phyloP scores from a whole-genome alignment of 2,329 filamentous ascomycete species.

The Phymatotrichopsis omnivora region DNA sequence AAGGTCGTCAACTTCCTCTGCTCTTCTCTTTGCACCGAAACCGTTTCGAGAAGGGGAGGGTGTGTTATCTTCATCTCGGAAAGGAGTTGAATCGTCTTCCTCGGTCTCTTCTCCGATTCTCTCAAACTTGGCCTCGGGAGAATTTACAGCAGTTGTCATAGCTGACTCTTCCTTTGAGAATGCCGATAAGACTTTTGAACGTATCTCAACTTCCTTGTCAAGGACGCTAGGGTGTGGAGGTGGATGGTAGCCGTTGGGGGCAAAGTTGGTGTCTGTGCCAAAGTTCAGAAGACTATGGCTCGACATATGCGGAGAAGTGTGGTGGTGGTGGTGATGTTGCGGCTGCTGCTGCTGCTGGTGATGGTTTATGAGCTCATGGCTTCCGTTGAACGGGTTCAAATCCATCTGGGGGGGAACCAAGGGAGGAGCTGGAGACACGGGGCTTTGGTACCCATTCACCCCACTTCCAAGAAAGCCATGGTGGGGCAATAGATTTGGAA shows the following conservation, averaged over 20 bases:
- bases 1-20: conserved; percentile 27
- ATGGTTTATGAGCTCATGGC: conserved; percentile 24
- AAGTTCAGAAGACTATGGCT: conserved; percentile 27
- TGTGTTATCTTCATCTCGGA: conserved; percentile 22
- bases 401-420: conserved; percentile 19
- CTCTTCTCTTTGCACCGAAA: conserved; percentile 25
- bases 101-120: conserved; percentile 23
- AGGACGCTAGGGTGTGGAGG: conserved; percentile 16
- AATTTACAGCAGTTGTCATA: conserved; percentile 30
- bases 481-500: conserved; percentile 12
- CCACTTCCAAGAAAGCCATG: conserved; percentile 15
- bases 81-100: conserved; percentile 20
- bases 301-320: conserved; percentile 15
- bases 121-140: conserved; percentile 29
- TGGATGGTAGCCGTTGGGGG: conserved; percentile 28
- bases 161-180: conserved; percentile 29
- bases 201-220: conserved; percentile 26
- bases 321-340: too few species aligned
- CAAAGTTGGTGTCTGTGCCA: conserved; percentile 32
- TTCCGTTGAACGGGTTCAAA: conserved; percentile 24
- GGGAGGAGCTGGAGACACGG: conserved; percentile 20
- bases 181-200: conserved; percentile 28
- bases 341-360: conserved; percentile 15
- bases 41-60: conserved; percentile 24
- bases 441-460: conserved; percentile 18